Evolutionary conservation across 805 yeast genomes (phyloP).

Genomic region (Barnettozyma sp.): DNA sequence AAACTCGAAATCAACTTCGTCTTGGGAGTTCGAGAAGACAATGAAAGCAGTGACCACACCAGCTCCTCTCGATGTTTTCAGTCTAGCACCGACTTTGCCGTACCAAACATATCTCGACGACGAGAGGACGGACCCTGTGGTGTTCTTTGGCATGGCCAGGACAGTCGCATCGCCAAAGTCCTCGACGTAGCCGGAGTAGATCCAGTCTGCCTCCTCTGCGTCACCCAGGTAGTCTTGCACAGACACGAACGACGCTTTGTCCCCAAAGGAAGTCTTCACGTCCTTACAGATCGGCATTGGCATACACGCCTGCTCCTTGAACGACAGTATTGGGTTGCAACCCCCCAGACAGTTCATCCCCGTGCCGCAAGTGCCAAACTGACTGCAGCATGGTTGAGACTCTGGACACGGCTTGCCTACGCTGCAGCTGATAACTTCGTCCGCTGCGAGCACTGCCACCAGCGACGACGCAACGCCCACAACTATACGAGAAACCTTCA

Average conservation of each 20-base stretch:
- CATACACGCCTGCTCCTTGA: slow-evolving; percentile 57
- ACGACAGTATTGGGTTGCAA: slow-evolving; percentile 57
- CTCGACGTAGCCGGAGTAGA: slow-evolving; percentile 48
- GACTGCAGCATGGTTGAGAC: slow-evolving; percentile 77
- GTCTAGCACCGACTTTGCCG: slow-evolving; percentile 64
- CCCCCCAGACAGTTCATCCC: slow-evolving; percentile 80
- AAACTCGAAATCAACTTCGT: slow-evolving; percentile 85
- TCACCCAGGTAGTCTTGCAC: slow-evolving; percentile 50
- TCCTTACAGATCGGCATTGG: slow-evolving; percentile 73
- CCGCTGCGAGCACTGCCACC: slow-evolving; percentile 1
- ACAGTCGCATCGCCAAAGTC: slow-evolving; percentile 51
- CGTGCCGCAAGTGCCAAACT: slow-evolving; percentile 73
- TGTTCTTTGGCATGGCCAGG: slow-evolving; percentile 70
- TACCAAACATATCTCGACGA: slow-evolving; percentile 81
- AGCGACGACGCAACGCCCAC: too few relatives aligned
- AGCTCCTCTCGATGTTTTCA: slow-evolving; percentile 64
- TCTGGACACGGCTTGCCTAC: slow-evolving; percentile 61
- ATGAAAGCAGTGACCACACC: slow-evolving; percentile 89
- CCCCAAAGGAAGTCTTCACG: slow-evolving; percentile 36
- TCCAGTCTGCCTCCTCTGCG: slow-evolving; percentile 59
- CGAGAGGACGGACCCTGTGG: slow-evolving; percentile 74
- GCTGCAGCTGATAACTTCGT: slow-evolving; percentile 37
- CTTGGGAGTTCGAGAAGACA: slow-evolving; percentile 76
- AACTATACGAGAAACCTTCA: too few relatives aligned
- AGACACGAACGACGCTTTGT: slow-evolving; percentile 24